Evolutionary conservation across 2,329 filamentous ascomycete species (phyloP), one percentile per base, ranked within the genome.

Genomic region (Lomentospora prolificans): DNA sequence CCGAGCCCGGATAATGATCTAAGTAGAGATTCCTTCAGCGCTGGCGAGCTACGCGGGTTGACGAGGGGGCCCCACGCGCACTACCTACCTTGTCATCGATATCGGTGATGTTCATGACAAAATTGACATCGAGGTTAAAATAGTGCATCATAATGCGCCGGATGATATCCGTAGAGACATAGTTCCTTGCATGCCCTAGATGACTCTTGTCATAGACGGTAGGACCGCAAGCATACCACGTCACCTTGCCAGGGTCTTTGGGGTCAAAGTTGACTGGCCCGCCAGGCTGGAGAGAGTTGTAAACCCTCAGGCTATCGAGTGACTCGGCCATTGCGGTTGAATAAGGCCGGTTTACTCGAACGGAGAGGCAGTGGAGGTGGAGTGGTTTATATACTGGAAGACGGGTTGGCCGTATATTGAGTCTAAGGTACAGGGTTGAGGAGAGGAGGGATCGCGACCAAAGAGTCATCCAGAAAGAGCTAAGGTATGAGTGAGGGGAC

Each of bases 71-170:
- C n/a, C n/a, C n/a, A n/a, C n/a, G n/a, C n/a, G n/a, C n/a, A n/a
- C n/a, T n/a, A 39, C 65, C 60, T 64, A 83, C 81, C 77, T 87
- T 87, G 70, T 88, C 84, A 62, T 90, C 87, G 39, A 92, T 80
- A 64, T 92, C 90, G 27, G 90, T 95, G 60, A 94, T 90, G 72
- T 95, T 95, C 86, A 95, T 94, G 61, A 95, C 88, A 72, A 95
- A 95, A 58, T 85, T 82, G 61, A 96, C 82, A 44, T 90, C 75
- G 69, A 87, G 94, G 59, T 83, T 82, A 68, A 95, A 95, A 71
- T 94, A 92, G 68, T 92, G 84, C 64, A 80, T 76, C 69, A 95
- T 72, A 63, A 95, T 89, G 64, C 90, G 84, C 59, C 90, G 81
- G 62, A 95, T 84, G 60, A 95, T 90, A 69, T 96, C 90, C 50